Conservation (phyloP, 1,284 basidiomycete species). For the Ganoderma lucidum region DNA sequence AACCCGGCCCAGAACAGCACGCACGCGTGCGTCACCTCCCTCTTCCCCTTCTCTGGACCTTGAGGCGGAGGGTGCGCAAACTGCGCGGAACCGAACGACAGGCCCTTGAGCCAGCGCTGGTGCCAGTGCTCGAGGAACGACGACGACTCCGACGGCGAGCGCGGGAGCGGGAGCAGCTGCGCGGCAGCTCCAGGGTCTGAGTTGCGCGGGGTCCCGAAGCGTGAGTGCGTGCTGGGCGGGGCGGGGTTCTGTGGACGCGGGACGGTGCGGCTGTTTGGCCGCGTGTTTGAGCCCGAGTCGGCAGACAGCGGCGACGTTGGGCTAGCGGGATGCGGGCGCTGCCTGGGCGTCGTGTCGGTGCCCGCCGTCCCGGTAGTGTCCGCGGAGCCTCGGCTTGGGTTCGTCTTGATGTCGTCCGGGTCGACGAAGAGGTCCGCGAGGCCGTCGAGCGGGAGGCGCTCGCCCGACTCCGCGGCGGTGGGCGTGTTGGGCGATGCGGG, state of each 20-base stretch:
- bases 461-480: slow-evolving; percentile 13
- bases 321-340: slow-evolving; percentile 30
- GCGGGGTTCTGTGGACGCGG: slow-evolving; percentile 19
- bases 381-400: slow-evolving; percentile 23
- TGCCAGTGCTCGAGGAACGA: slow-evolving; percentile 31
- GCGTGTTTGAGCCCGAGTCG: not conserved
- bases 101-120: slow-evolving; percentile 41
- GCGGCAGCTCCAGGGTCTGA: slow-evolving; percentile 7
- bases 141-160: slow-evolving; percentile 12
- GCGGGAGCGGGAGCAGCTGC: slow-evolving; percentile 6
- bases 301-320: not conserved
- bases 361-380: slow-evolving; percentile 9
- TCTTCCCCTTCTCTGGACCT: not conserved
- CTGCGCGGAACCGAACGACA: slow-evolving; percentile 45
- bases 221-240: slow-evolving; percentile 15
- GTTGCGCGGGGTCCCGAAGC: slow-evolving; percentile 13
- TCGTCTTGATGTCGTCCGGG: slow-evolving; percentile 20
- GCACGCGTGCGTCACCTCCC: slow-evolving; percentile 47
- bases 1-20: slow-evolving; percentile 78
- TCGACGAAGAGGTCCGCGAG: slow-evolving; percentile 13
- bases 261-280: slow-evolving; percentile 17
- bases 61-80: slow-evolving; percentile 28
- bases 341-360: not conserved
- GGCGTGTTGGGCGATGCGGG: slow-evolving; percentile 41
- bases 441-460: slow-evolving; percentile 20